Percentiles rank a stretch among this genome's conserved stretches.
These are phyloP conservation scores for Penicillium nucicola DNA, from an alignment of 495 filamentous ascomycete genomes.

Conservation along the genomic window DNA sequence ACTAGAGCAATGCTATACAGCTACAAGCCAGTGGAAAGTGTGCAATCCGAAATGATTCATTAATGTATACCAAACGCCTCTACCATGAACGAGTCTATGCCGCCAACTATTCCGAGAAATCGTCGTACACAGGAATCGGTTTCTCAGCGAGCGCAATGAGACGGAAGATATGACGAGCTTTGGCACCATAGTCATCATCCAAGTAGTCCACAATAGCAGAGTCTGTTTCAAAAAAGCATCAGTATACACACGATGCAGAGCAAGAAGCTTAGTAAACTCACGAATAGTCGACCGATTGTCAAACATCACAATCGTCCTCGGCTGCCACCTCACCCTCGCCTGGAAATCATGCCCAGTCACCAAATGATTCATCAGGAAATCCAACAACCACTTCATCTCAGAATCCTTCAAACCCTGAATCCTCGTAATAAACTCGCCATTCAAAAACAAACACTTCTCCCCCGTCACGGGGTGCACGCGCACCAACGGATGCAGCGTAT, in stretches of 20 bases:
- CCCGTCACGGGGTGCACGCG: slow-evolving; percentile 74
- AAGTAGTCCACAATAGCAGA: slow-evolving; percentile 54
- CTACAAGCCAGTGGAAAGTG: not conserved
- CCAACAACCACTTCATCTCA: slow-evolving; percentile 59
- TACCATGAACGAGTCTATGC: slow-evolving; percentile 14
- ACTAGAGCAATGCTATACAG: not conserved
- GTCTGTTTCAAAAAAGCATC: slow-evolving; percentile 28
- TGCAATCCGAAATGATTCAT: not conserved
- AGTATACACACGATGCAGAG: no score
- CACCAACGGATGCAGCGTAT: slow-evolving; percentile 69
- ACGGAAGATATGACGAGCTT: slow-evolving; percentile 52
- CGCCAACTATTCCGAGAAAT: slow-evolving; percentile 30
- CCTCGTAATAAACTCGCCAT: slow-evolving; percentile 75
- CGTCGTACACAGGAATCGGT: slow-evolving; percentile 48
- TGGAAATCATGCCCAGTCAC: slow-evolving; percentile 83
- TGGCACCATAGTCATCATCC: slow-evolving; percentile 42
- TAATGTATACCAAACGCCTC: slow-evolving; percentile 16
- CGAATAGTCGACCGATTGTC: slow-evolving; percentile 62
- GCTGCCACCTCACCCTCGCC: slow-evolving; percentile 78
- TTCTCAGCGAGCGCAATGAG: slow-evolving; percentile 51
- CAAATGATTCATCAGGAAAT: slow-evolving; percentile 88
- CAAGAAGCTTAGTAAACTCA: no score
- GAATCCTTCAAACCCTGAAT: slow-evolving; percentile 69
- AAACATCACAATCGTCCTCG: slow-evolving; percentile 83
- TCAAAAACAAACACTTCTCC: slow-evolving; percentile 76